phyloP scores from a whole-genome alignment of 2,329 filamentous ascomycete genomes.

The Didymella glomerata region DNA sequence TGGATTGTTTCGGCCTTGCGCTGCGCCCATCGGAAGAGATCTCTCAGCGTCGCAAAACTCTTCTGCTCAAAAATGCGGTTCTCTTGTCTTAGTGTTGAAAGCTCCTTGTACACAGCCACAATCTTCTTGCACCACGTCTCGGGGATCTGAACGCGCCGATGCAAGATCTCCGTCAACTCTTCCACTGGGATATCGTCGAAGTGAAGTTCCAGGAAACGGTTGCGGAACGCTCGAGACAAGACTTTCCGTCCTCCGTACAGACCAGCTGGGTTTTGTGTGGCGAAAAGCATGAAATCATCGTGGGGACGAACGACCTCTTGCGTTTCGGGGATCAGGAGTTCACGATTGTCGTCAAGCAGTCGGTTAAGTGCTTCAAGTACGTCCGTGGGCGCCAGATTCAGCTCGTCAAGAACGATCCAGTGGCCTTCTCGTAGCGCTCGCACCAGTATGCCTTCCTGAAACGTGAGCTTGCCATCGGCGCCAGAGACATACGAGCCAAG shows the following conservation, averaged over 20 bases:
- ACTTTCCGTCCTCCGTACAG: slow-evolving; percentile 95
- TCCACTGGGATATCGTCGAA: slow-evolving; percentile 98
- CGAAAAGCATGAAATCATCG: slow-evolving; percentile 96
- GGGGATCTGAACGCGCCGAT: slow-evolving; percentile 86
- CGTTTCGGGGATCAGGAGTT: slow-evolving; percentile 94
- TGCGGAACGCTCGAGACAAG: slow-evolving; percentile 92
- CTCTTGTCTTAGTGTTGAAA: slow-evolving; percentile 88
- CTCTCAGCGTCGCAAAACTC: slow-evolving; percentile 94
- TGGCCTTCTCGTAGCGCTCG: slow-evolving; percentile 91
- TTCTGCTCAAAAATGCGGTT: slow-evolving; percentile 95
- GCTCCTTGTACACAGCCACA: slow-evolving; percentile 90
- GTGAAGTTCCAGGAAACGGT: slow-evolving; percentile 94
- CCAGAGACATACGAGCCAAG: slow-evolving; percentile 92
- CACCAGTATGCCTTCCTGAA: slow-evolving; percentile 93
- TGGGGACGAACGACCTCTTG: slow-evolving; percentile 93
- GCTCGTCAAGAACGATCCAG: slow-evolving; percentile 97
- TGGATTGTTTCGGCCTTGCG: slow-evolving; percentile 85
- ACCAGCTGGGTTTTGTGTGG: slow-evolving; percentile 95
- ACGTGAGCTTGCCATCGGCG: slow-evolving; percentile 81
- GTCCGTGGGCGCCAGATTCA: slow-evolving; percentile 96
- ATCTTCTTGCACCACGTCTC: slow-evolving; percentile 92
- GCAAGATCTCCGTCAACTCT: slow-evolving; percentile 89
- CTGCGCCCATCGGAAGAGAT: slow-evolving; percentile 94
- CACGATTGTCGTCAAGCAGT: slow-evolving; percentile 93
- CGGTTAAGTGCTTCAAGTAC: slow-evolving; percentile 96